Base-by-base conservation (phyloP, 176 grass and related monocot species). In the Bolboschoenus planiculmis region DNA sequence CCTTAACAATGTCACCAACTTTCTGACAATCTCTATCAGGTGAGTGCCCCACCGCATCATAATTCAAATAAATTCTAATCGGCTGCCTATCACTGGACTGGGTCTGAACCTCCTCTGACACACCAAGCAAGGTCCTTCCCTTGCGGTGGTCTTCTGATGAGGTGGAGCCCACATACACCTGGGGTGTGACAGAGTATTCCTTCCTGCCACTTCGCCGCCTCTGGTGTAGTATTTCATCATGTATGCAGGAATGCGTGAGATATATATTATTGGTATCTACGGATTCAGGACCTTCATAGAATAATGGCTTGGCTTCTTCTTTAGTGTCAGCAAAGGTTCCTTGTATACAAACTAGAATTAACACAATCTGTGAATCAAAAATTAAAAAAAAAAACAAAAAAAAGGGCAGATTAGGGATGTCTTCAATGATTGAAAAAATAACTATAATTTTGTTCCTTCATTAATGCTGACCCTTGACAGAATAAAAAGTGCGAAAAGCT, bases 61-160 rank as follows among this genome's bases (percentile, higher is more conserved):
- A 99, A 83, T 99, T 99, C 79, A 99, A 88, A 78, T 95, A 99
- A 88, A 99, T 99, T 35, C 96, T 87, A 57, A 99, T 99, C 4
- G 96, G 93, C 50, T 93, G 82, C 71, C 86, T 93, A 53, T 67
- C 84, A 85, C 89, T 91, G 20, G 61, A 87, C 42, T 87, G 68
- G 1, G 84, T 31, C 71, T 78, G 14, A 46, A 2, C 70, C 81
- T 84, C 75, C 63, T 87, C 81, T 15, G 90, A 83, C 80, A 90
- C 1, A 11, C 78, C 75, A 80, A 99, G 54, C 84, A 99, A 78
- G 27, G 92, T 78, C 1, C 96, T 91, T 59, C 96, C 91, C 75
- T 62, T 85, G 24, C 26, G 61, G 39, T 44, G 84, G n/a, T 91
- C 74, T 16, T 14, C 70, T 71, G 79, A 82, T 24, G 56, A 35